Conservation (phyloP, 306 rosid genomes). For the Casuarina glauca region DNA sequence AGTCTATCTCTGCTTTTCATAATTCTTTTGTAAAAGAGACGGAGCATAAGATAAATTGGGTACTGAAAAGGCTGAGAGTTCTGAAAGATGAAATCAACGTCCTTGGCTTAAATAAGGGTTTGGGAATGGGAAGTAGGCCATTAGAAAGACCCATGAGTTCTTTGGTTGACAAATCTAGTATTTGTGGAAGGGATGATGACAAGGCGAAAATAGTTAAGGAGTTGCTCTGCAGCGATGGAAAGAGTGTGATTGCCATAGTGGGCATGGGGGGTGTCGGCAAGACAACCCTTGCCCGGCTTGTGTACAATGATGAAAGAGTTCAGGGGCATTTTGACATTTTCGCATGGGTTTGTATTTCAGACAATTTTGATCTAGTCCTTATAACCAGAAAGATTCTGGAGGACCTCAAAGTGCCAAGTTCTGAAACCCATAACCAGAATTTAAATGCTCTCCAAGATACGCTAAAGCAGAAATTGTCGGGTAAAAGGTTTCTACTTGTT, state of each 20-base stretch:
- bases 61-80: background rate
- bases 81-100: background rate
- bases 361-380: background rate
- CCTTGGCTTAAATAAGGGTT: background rate
- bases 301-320: no score
- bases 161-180: background rate
- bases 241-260: slow-evolving; percentile 13
- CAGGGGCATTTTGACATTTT: background rate
- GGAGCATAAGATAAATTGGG: background rate
- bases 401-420: no score
- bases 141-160: background rate
- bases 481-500: slow-evolving; percentile 26
- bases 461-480: background rate
- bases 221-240: background rate
- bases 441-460: background rate
- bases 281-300: background rate
- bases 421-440: background rate
- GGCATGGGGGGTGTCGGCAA: slow-evolving; percentile 19
- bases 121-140: background rate
- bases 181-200: slow-evolving; percentile 16
- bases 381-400: no score
- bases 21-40: background rate
- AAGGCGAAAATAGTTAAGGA: background rate
- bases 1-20: background rate
- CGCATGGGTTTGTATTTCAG: background rate